Base-by-base conservation (phyloP, 768 basidiomycete species). In the Suillus plorans region DNA sequence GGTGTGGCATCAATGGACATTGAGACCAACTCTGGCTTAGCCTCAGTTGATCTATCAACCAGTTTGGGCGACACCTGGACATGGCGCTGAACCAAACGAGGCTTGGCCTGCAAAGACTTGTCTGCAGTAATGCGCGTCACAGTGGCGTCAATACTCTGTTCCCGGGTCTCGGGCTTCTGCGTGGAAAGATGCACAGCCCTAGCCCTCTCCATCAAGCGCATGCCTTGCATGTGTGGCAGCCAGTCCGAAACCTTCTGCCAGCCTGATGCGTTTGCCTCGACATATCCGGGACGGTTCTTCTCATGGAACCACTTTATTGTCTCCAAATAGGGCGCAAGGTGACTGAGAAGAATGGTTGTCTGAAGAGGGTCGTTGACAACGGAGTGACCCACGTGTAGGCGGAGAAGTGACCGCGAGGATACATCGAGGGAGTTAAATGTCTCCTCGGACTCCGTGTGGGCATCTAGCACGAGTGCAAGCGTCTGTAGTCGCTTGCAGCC, bases 371-470 rank as follows among this genome's bases (percentile, higher is more conserved):
- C 89, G 63, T 78, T 77, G 63, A 87, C 81, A 83, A 85, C 88
- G 45, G 91, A 92, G 75, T 92, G 89, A 22, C 91, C 90, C 56
- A 91, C 81, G 74, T 91, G 87, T 57, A 93, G 77, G 58, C 91
- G 89, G 50, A 86, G 80, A 36, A 93, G 81, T 42, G 90, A 86
- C 66, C 82, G 77, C 44, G 91, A 92, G 44, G 88, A 88, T 14
- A 81, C 77, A 53, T 80, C 74, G 59, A 77, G 80, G 50, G 84
- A 76, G 52, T 70, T 71, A 63, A 89, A 79, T 59, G 84, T 76
- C 39, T 83, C 81, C 49, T 77, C 79, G 61, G 73, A 78, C 28
- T 80, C 82, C 49, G 76, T 77, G 49, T 74, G 80, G 37, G 87
- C 90, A 66, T 91, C 84, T 55, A 92, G 77, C 64, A 89, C 89